These are phyloP conservation scores for Trichosporon coremiiforme DNA, from an alignment of 1,284 basidiomycete species.

Conservation along the genomic window DNA sequence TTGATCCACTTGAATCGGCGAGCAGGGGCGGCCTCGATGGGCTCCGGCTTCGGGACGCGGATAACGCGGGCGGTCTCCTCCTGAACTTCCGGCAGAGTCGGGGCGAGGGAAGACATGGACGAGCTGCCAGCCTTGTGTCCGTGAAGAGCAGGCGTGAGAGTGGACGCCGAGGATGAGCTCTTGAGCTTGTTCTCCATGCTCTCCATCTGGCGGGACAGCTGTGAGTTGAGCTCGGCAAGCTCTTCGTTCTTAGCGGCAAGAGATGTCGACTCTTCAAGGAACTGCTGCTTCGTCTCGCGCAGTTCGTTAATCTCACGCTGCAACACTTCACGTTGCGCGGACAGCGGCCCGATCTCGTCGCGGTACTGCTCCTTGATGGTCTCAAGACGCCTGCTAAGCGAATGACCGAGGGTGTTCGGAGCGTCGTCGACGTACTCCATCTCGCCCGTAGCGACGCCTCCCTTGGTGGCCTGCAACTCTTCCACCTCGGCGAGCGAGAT, in stretches of 20 bases:
- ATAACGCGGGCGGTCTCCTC: slow-evolving; percentile 55
- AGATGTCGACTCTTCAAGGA: slow-evolving; percentile 85
- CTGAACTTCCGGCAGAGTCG: slow-evolving; percentile 53
- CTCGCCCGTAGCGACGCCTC: neutral
- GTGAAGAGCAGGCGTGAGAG: slow-evolving; percentile 19
- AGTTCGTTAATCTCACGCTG: slow-evolving; percentile 83
- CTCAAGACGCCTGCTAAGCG: slow-evolving; percentile 83
- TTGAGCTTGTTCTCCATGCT: slow-evolving; percentile 53
- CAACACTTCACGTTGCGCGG: slow-evolving; percentile 75
- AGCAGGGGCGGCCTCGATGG: slow-evolving; percentile 56
- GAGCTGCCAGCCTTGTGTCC: slow-evolving; percentile 54
- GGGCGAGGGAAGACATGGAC: slow-evolving; percentile 54
- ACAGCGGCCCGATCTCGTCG: slow-evolving; percentile 80
- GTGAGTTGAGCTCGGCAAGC: slow-evolving; percentile 78
- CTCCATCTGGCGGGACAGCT: slow-evolving; percentile 76
- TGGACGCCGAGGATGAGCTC: slow-evolving; percentile 38
- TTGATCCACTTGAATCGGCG: slow-evolving; percentile 62
- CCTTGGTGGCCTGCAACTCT: slow-evolving; percentile 65
- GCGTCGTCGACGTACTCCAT: slow-evolving; percentile 38
- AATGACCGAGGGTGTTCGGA: slow-evolving; percentile 63
- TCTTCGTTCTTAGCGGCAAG: slow-evolving; percentile 91
- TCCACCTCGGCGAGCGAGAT: slow-evolving; percentile 90
- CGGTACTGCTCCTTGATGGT: slow-evolving; percentile 84
- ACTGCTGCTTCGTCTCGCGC: slow-evolving; percentile 78
- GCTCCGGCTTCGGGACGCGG: slow-evolving; percentile 56